A percentile compares a stretch with the other conserved stretches of the same genome.
phyloP scores from a whole-genome alignment of 139 green algal species.

The Chlamydomonas schloesseri region DNA sequence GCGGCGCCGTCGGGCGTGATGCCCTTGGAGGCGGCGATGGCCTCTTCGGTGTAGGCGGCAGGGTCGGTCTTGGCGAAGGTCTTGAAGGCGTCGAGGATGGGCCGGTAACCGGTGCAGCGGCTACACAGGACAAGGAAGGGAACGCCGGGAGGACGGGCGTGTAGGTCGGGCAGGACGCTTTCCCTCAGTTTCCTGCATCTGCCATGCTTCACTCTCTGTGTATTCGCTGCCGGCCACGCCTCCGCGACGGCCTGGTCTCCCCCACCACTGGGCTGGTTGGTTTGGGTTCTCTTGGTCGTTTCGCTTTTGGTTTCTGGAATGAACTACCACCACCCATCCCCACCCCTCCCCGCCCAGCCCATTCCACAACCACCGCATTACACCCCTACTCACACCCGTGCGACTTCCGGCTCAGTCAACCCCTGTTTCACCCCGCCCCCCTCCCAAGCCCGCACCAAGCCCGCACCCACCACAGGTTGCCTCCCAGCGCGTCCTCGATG shows the following conservation, averaged over 20 bases:
- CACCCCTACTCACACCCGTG: neutral
- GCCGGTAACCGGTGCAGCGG: slow-evolving; percentile 96
- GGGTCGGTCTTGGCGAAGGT: slow-evolving; percentile 84
- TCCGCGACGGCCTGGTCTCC: too few species aligned
- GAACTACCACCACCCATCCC: too few species aligned
- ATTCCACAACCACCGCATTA: neutral
- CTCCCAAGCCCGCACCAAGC: neutral
- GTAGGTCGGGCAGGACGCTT: too few species aligned
- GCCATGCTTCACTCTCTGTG: too few species aligned
- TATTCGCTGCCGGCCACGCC: too few species aligned
- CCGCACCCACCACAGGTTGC: slow-evolving; percentile 91
- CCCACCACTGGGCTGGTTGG: too few species aligned
- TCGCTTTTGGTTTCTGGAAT: too few species aligned
- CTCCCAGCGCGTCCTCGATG: slow-evolving; percentile 93
- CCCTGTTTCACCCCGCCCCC: neutral
- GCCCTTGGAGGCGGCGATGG: slow-evolving; percentile 78
- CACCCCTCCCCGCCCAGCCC: neutral
- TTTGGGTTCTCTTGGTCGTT: too few species aligned
- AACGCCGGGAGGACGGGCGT: too few species aligned
- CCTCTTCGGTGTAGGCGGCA: slow-evolving; percentile 80
- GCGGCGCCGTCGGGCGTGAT: slow-evolving; percentile 12
- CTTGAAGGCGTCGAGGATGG: slow-evolving; percentile 97
- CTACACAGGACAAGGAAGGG: slow-evolving; percentile 42
- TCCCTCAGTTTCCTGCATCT: neutral
- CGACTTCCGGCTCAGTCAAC: too few species aligned